These are phyloP conservation scores for Tetraselmis chui DNA, from an alignment of 139 green algal genomes.

Conservation along the genomic window DNA sequence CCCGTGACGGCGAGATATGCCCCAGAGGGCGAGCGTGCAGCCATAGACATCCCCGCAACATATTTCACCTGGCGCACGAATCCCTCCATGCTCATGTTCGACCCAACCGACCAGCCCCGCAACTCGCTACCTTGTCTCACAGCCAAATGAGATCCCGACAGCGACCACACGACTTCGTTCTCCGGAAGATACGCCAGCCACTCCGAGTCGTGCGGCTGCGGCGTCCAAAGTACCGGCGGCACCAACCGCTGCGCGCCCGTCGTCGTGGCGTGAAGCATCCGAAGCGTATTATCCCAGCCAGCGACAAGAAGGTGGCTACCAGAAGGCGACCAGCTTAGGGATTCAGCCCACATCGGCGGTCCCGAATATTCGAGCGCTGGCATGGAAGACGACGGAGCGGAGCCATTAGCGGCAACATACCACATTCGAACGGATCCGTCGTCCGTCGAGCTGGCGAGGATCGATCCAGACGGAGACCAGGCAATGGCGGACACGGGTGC, in stretches of 20 bases:
- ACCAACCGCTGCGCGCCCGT: no score
- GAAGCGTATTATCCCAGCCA: background rate
- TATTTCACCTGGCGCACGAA: no score
- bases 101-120: background rate
- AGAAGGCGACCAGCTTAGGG: background rate
- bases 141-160: background rate
- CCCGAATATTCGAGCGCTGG: no score
- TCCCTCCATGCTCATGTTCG: background rate
- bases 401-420: no score
- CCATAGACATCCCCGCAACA: no score
- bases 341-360: background rate
- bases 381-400: no score
- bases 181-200: background rate
- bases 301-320: background rate
- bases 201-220: background rate
- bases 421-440: no score
- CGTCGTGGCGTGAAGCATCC: background rate
- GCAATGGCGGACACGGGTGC: no score
- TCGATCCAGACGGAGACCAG: no score
- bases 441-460: no score
- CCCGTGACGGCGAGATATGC: background rate
- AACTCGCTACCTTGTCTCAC: background rate
- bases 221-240: no score
- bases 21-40: background rate
- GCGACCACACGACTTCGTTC: background rate